Evolutionary conservation across 1,284 basidiomycete species (phyloP), one percentile per base, ranked within the genome.

Genomic region (Cutaneotrichosporon sp.): DNA sequence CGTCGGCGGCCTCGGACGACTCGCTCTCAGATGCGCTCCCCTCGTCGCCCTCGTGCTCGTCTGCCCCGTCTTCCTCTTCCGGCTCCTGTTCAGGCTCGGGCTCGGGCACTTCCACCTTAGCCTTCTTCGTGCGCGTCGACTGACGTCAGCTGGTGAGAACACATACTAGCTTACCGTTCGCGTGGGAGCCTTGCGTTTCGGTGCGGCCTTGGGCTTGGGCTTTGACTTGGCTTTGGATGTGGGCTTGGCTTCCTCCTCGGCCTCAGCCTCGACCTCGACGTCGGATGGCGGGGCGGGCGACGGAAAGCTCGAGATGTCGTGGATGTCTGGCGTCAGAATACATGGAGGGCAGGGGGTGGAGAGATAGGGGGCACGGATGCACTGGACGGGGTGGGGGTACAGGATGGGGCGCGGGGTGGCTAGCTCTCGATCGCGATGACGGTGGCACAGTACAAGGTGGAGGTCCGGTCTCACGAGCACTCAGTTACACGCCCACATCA

Each of bases 271-370:
- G 13, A 50, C 25, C 9, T 57, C 58, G 34, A 67, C 52, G 34
- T 69, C 74, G 13, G 66, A 60, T 1, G 72, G 72, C 1, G 74
- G 70, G 6, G 66, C 66, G 1, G 74, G 74, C 2, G 74, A 74
- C 20, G 66, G 66, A 60, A 72, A 71, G 9, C 64, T 67, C 22
- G 59, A 46, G 29, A 76, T 66, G 54, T 76, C 72, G 62, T 70
- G 67, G 11, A 62, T 64, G 55, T 71, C 74, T 76, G 64, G 47
- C 4, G 63, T 66, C 38, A 65, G 65, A 29, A 25, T 33, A 6
- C 20, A 29, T 47, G 51, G 18, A 31, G 8, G 20, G 46, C 8
- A n/a, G 33, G 29, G 47, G 36, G 22, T 25, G 29, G 49, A 14
- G 14, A 31, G 22, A 9, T 1, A 20, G 25, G 29, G 25, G 18